Base-by-base conservation (phyloP, 2,329 filamentous ascomycete species). In the Aureobasidium subglaciale region DNA sequence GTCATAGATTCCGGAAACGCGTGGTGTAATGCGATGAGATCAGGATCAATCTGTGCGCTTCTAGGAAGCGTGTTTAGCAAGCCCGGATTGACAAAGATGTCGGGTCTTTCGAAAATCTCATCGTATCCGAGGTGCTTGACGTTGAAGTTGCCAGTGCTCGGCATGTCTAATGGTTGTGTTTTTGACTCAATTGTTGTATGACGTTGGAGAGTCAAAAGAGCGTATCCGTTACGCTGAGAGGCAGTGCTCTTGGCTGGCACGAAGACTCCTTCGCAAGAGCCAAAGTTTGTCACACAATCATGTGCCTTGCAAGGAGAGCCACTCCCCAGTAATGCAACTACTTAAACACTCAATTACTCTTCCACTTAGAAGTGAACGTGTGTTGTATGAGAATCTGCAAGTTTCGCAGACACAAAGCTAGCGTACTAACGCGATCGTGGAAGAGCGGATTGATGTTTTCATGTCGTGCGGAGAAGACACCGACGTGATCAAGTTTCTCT, bases 1-100 rank as follows among this genome's bases (percentile, higher is more conserved):
- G 70, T 68, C 6, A 70, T 64, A 63, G 84, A 29, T 70, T 64
- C 62, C 88, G 86, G 66, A 88, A 86, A 15, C 8, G 18, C 13
- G 5, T 11, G 38, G 30, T 55, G 52, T 9, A 55, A 55, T 9
- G 52, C 20, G 18, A 54, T 42, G 18, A 53, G 49, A 25, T 34
- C 9, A 5, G 38, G 35, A 16, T 53, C 49, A 18, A 53, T 40
- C 15, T 13, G 37, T 5, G 45, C 13, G 15, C 15, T 13, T 25
- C 13, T 15, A 20, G 29, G 11, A 11, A 25, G 13, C 2, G 4
- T 5, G 7, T 10, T 4, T 9, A 30, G 24, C 11, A 38, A 7
- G 6, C 10, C n/a, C n/a, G 52, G n/a, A 29, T 55, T 55, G 27
- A 45, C 22, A 3, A 55, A 29, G 10, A 45, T 29, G 10, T 45